Conservation (phyloP, 768 basidiomycete genomes). For the Phallus indusiatus region DNA sequence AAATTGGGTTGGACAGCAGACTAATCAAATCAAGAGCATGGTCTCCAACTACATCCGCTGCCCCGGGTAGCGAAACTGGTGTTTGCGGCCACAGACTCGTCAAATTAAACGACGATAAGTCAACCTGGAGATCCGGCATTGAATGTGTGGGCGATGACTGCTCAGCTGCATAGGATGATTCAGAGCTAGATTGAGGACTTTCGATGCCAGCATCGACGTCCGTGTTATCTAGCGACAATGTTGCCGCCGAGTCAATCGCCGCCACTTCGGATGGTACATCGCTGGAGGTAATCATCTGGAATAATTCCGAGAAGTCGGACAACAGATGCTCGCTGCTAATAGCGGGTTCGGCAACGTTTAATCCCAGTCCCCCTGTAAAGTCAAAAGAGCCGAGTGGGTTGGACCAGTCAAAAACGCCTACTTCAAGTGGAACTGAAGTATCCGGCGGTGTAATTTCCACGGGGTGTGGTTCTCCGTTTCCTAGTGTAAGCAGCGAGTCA, state of each 20-base stretch:
- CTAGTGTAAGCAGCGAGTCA: background rate
- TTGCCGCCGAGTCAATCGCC: background rate
- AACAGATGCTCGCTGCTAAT: background rate
- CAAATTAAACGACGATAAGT: background rate
- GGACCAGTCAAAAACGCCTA: conserved; percentile 6
- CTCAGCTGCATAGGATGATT: background rate
- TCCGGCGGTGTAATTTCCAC: conserved; percentile 1
- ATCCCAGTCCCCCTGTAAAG: background rate
- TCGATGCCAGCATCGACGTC: background rate
- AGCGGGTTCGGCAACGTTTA: background rate
- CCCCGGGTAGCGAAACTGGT: background rate
- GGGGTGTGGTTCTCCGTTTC: background rate
- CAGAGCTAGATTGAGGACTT: background rate
- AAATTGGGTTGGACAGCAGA: background rate
- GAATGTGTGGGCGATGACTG: background rate
- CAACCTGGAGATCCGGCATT: background rate
- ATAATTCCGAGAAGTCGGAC: background rate
- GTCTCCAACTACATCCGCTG: background rate
- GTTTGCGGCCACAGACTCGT: background rate
- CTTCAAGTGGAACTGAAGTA: background rate
- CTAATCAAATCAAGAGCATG: background rate
- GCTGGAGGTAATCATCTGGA: background rate
- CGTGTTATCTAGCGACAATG: background rate
- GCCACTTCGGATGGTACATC: background rate
- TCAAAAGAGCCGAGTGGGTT: background rate